Conservation (phyloP, 441 rosid genomes). For the Populus trichocarpa region DNA sequence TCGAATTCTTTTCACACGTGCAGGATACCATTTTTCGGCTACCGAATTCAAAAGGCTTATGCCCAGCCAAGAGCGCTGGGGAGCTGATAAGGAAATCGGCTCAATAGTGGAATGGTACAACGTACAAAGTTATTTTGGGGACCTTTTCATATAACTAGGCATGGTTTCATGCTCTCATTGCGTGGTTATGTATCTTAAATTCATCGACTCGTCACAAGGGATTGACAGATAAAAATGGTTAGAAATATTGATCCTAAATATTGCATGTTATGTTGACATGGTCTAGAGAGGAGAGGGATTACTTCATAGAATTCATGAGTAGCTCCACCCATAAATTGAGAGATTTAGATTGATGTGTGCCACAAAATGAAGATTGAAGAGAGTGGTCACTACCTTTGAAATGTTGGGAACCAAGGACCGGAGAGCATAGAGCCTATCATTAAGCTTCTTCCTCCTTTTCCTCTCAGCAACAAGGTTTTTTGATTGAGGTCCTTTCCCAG, state of each 20-base stretch:
- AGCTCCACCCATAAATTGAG: neutral
- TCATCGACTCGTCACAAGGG: too few species aligned
- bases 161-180: too few species aligned
- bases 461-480: constrained; percentile 88
- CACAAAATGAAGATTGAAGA: neutral
- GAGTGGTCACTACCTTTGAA: constrained; percentile 18
- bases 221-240: too few species aligned
- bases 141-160: too few species aligned
- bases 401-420: constrained; percentile 81
- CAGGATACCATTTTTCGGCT: too few species aligned
- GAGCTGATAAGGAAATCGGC: too few species aligned
- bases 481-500: constrained; percentile 56
- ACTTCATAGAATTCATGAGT: neutral
- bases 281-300: neutral
- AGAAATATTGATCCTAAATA: neutral
- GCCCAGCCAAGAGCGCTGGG: too few species aligned
- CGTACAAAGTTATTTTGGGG: too few species aligned
- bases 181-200: too few species aligned
- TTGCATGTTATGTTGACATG: neutral
- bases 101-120: too few species aligned
- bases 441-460: constrained; percentile 75
- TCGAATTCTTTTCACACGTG: too few species aligned
- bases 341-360: neutral
- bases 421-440: constrained; percentile 62
- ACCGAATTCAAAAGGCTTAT: too few species aligned